phyloP scores from a whole-genome alignment of 306 rosid genomes.

The Trifolium repens region DNA sequence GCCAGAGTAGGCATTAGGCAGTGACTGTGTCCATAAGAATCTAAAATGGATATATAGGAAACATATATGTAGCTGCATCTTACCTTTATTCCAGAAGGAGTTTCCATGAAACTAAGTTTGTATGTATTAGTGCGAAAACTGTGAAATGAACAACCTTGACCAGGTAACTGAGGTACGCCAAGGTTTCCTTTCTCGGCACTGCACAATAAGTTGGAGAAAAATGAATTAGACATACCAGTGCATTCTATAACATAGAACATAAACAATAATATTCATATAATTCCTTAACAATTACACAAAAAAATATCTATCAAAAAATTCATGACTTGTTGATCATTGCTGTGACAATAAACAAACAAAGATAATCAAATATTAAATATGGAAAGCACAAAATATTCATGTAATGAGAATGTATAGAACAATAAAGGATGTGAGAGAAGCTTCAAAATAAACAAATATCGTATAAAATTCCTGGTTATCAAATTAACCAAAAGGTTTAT shows the following conservation, averaged over 20 bases:
- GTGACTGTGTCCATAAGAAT: slow-evolving; percentile 15
- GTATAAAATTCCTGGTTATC: not conserved
- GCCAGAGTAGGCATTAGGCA: not conserved
- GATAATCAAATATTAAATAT: slow-evolving; percentile 18
- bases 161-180: slow-evolving; percentile 93
- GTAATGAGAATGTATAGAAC: not conserved
- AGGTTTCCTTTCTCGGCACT: slow-evolving; percentile 91
- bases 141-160: slow-evolving; percentile 99
- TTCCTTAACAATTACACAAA: slow-evolving; percentile 14
- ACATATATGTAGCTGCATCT: slow-evolving; percentile 24
- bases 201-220: slow-evolving; percentile 37
- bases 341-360: slow-evolving; percentile 19
- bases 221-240: slow-evolving; percentile 25
- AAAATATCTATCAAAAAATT: slow-evolving; percentile 14
- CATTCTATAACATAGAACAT: slow-evolving; percentile 18
- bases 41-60: slow-evolving; percentile 26
- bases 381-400: slow-evolving; percentile 33
- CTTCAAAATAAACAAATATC: slow-evolving; percentile 13
- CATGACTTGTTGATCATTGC: slow-evolving; percentile 23
- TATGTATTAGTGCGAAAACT: slow-evolving; percentile 90
- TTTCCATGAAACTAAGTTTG: slow-evolving; percentile 96
- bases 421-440: slow-evolving; percentile 7
- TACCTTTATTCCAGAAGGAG: slow-evolving; percentile 93
- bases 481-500: slow-evolving; percentile 10
- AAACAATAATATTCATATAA: not conserved